Evolutionary conservation across 2,329 filamentous ascomycete genomes (phyloP).

Genomic region (Scytalidium lignicola): DNA sequence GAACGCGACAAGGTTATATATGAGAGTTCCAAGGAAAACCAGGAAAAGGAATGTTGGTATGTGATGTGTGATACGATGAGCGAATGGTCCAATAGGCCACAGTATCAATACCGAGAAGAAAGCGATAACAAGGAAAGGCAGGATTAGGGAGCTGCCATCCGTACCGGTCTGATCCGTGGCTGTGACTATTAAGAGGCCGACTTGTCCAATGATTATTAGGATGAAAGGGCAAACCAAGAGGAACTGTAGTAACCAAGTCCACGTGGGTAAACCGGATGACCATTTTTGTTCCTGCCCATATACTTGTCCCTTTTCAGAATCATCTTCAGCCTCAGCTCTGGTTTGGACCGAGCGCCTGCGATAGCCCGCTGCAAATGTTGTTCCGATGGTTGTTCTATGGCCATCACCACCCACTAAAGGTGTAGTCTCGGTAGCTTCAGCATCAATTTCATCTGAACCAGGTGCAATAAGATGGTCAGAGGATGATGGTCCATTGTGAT

Average conservation of each 20-base stretch:
- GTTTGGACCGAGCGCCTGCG: slow-evolving; percentile 20
- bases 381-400: slow-evolving; percentile 46
- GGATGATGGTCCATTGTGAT: slow-evolving; percentile 25
- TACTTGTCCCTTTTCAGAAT: slow-evolving; percentile 31
- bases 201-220: slow-evolving; percentile 71
- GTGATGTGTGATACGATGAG: slow-evolving; percentile 81
- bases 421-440: slow-evolving; percentile 46
- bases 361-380: slow-evolving; percentile 52
- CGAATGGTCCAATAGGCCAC: slow-evolving; percentile 73
- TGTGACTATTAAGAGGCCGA: slow-evolving; percentile 66
- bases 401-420: slow-evolving; percentile 44
- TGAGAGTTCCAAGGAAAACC: slow-evolving; percentile 67
- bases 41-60: slow-evolving; percentile 71
- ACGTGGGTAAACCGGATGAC: slow-evolving; percentile 73
- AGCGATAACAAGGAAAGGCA: slow-evolving; percentile 67
- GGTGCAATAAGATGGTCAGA: slow-evolving; percentile 35
- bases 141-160: slow-evolving; percentile 70
- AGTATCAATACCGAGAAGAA: slow-evolving; percentile 66
- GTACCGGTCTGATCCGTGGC: slow-evolving; percentile 75
- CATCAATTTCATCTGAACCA: slow-evolving; percentile 21
- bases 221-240: slow-evolving; percentile 73
- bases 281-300: slow-evolving; percentile 78
- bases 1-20: slow-evolving; percentile 84
- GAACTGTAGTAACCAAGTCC: slow-evolving; percentile 86
- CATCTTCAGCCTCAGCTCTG: slow-evolving; percentile 12